These are phyloP conservation scores for Termitomyces sp. DNA, from an alignment of 768 basidiomycete genomes.

Conservation along the genomic window DNA sequence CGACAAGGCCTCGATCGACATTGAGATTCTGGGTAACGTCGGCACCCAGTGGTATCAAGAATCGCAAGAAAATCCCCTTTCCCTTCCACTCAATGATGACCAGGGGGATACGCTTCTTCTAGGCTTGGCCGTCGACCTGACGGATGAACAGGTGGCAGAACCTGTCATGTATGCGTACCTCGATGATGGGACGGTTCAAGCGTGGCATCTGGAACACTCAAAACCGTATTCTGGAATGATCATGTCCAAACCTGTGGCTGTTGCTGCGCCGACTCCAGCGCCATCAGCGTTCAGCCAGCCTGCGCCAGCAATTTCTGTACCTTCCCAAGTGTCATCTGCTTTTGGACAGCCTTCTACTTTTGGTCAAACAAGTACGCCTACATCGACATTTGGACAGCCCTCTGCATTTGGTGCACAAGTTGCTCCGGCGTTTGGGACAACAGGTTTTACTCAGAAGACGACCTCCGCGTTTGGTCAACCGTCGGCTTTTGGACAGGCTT, in stretches of 20 bases:
- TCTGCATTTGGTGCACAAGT: slow-evolving; percentile 12
- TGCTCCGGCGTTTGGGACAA: slow-evolving; percentile 24
- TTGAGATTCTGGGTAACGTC: slow-evolving; percentile 42
- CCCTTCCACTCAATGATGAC: slow-evolving; percentile 65
- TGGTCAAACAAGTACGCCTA: slow-evolving; percentile 7
- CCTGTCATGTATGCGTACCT: slow-evolving; percentile 75
- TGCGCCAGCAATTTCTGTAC: slow-evolving; percentile 1
- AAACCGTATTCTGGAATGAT: slow-evolving; percentile 60
- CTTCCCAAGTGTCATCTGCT: slow-evolving; percentile 11
- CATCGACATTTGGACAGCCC: slow-evolving; percentile 31
- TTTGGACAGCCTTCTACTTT: slow-evolving; percentile 22
- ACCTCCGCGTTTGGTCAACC: slow-evolving; percentile 24
- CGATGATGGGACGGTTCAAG: slow-evolving; percentile 75
- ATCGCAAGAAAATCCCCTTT: slow-evolving; percentile 49
- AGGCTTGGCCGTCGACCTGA: slow-evolving; percentile 65
- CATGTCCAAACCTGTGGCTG: slow-evolving; percentile 12
- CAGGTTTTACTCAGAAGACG: slow-evolving; percentile 6
- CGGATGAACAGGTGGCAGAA: slow-evolving; percentile 34
- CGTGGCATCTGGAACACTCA: slow-evolving; percentile 65
- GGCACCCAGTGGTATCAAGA: slow-evolving; percentile 46
- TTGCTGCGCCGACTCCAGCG: slow-evolving; percentile 7
- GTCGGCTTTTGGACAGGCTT: slow-evolving; percentile 15
- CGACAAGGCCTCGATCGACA: slow-evolving; percentile 42
- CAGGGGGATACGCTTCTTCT: slow-evolving; percentile 69
- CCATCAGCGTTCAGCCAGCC: slow-evolving; percentile 20